Percentiles rank a stretch among this genome's conserved stretches.
These are phyloP conservation scores for Lepidopterella palustris DNA, from an alignment of 495 filamentous ascomycete genomes.

Conservation along the genomic window DNA sequence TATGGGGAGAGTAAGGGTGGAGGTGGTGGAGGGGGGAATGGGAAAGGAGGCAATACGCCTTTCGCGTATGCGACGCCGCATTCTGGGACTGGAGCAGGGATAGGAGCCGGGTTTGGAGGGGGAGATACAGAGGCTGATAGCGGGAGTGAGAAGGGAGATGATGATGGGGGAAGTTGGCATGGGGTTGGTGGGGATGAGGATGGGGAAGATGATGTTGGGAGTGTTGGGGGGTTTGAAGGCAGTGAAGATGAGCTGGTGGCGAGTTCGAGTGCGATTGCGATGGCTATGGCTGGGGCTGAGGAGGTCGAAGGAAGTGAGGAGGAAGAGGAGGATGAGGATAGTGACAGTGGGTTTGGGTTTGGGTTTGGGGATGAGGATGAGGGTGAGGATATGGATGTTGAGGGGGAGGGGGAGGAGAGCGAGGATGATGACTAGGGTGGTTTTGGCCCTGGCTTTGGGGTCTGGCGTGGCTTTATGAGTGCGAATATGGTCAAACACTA, in stretches of 20 bases:
- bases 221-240: neutral
- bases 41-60: neutral
- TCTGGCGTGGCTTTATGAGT: neutral
- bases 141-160: neutral
- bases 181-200: neutral
- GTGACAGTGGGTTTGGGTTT: too few species aligned
- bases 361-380: neutral
- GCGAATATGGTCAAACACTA: too few species aligned
- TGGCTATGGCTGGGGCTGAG: neutral
- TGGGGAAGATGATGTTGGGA: neutral
- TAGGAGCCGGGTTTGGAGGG: neutral
- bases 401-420: neutral
- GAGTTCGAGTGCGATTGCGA: neutral
- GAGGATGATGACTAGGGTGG: neutral
- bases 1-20: neutral
- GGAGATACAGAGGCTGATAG: constrained; percentile 3
- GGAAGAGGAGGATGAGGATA: neutral
- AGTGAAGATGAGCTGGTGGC: neutral
- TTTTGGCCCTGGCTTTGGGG: neutral
- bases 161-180: neutral
- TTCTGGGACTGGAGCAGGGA: neutral
- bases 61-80: constrained; percentile 5
- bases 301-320: neutral
- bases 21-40: neutral
- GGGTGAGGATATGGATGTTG: neutral